Conservation (phyloP, 177 flowering plant genomes). For the Tripterygium wilfordii region DNA sequence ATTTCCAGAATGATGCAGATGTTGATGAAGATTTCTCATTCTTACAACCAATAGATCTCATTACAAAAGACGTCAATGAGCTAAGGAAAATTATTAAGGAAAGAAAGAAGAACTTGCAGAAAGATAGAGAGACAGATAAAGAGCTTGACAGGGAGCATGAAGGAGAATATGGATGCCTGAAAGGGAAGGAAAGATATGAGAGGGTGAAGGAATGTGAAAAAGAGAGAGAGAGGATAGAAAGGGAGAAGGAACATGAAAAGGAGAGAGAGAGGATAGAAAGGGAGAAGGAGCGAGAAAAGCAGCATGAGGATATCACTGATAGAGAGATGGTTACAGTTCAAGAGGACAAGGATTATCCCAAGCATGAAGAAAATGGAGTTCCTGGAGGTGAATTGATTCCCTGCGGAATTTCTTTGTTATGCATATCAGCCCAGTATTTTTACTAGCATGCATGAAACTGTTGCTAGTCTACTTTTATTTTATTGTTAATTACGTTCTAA, state of each 20-base stretch:
- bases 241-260: constrained; percentile 32
- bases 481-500: too few species aligned
- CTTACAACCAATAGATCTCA: constrained; percentile 88
- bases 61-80: constrained; percentile 82
- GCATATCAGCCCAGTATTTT: too few species aligned
- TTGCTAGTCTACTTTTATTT: too few species aligned
- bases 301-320: constrained; percentile 35
- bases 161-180: constrained; percentile 3
- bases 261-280: constrained; percentile 24
- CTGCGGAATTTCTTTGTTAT: neutral
- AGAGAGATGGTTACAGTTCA: constrained; percentile 32
- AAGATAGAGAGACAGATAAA: constrained; percentile 46
- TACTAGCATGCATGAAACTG: too few species aligned
- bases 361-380: constrained; percentile 48
- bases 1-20: constrained; percentile 71
- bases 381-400: constrained; percentile 30
- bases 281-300: constrained; percentile 42
- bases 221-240: constrained; percentile 19
- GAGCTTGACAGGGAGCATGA: constrained; percentile 32
- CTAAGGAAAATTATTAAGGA: constrained; percentile 66
- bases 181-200: constrained; percentile 27
- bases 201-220: constrained; percentile 20
- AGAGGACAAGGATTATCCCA: constrained; percentile 37
- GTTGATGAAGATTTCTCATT: constrained; percentile 89
- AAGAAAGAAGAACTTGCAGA: constrained; percentile 52